phyloP scores from a whole-genome alignment of 192 early-diverging fungal genomes.

The Diversispora eburnea region DNA sequence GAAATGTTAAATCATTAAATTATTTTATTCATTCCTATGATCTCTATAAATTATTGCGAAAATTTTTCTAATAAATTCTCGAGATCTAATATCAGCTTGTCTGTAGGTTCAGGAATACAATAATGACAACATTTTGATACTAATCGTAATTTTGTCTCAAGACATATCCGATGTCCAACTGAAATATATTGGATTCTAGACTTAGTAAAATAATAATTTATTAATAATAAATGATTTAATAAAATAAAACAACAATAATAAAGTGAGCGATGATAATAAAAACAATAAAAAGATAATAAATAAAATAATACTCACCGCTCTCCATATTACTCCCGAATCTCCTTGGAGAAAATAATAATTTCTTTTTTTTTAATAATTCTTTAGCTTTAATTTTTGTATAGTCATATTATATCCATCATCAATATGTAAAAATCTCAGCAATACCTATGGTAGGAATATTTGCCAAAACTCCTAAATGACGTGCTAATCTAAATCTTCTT shows the following conservation, averaged over 20 bases:
- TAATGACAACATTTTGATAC: conserved; percentile 57
- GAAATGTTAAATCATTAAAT: no score
- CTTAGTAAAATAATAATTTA: no score
- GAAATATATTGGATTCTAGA: conserved; percentile 78
- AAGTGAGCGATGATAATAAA: not conserved
- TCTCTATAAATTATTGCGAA: no score
- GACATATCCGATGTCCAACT: conserved; percentile 70
- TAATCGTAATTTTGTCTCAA: conserved; percentile 68
- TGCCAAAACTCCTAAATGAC: conserved; percentile 71
- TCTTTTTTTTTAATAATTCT: conserved; percentile 32
- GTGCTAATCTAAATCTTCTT: conserved; percentile 80
- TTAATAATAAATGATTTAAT: no score
- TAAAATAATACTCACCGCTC: conserved; percentile 33
- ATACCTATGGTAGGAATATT: conserved; percentile 82
- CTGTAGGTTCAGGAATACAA: conserved; percentile 89
- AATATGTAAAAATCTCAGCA: conserved; percentile 84
- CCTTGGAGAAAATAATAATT: conserved; percentile 46
- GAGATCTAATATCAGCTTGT: conserved; percentile 68
- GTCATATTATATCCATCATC: conserved; percentile 51
- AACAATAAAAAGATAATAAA: not conserved
- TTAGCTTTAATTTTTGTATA: conserved; percentile 54
- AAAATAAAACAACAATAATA: conserved; percentile 1
- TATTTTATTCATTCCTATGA: no score
- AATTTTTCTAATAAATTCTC: conserved; percentile 48
- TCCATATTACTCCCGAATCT: conserved; percentile 43